These are phyloP conservation scores for Geotrichum restrictum DNA, from an alignment of 1,139 yeast genomes.

Conservation along the genomic window DNA sequence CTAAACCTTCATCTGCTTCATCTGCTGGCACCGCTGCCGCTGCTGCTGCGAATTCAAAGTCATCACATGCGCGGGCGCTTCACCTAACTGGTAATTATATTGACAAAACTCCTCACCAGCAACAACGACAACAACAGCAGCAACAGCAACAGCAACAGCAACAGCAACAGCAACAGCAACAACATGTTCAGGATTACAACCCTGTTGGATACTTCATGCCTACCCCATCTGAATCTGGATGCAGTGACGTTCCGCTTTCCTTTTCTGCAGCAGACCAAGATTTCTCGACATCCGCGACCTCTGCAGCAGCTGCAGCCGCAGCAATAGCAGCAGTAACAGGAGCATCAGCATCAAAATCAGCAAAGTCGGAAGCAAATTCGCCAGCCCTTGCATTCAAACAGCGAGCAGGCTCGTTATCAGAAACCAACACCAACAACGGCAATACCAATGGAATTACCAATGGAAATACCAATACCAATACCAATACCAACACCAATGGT, in stretches of 20 bases:
- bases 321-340: no score
- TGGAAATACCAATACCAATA: no score
- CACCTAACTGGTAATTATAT: not conserved
- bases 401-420: not conserved
- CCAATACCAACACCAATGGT: no score
- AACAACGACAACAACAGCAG: not conserved
- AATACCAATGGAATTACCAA: no score
- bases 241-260: conserved; percentile 23
- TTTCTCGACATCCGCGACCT: no score
- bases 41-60: no score
- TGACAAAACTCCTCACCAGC: not conserved
- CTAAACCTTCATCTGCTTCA: not conserved
- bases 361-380: conserved; percentile 1
- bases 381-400: conserved; percentile 6
- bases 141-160: conserved; percentile 4
- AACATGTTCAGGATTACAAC: conserved; percentile 6
- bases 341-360: no score
- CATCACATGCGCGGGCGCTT: not conserved
- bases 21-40: no score
- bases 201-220: conserved; percentile 27
- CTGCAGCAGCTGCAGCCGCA: no score
- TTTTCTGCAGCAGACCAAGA: not conserved
- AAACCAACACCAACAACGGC: no score
- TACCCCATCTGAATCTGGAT: conserved; percentile 34
- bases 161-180: not conserved